Evolutionary conservation across 2,329 filamentous ascomycete species (phyloP), one percentile per base, ranked within the genome.

Genomic region (Monilinia vaccinii-corymbosi): DNA sequence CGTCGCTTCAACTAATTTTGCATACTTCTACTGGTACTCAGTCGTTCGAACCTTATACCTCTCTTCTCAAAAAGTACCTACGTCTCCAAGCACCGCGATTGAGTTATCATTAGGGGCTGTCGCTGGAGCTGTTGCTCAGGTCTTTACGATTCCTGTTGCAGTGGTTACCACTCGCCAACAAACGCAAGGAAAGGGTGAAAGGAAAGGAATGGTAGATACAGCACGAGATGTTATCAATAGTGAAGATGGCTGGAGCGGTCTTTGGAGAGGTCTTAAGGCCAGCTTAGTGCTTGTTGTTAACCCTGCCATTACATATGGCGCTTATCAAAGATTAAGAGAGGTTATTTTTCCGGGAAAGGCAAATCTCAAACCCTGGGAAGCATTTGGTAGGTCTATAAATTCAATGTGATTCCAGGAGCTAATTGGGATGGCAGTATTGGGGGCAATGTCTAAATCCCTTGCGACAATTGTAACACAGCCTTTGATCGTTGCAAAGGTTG

Each of bases 21-120:
- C 94, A 69, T 99, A 99, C 77, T 99, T 99, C 74, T 99, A 99
- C 78, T 97, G 93, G 92, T 97, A 97, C 74, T 93, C 91, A 6
- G 77, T 94, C 32, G 90, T 97, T 36, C 85, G 94, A 64, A 84
- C 84, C 18, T 75, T 96, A 23, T 97, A 97, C 73, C 75, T 89
- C 66, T 79, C 79, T 38, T 80, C 79, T 28, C 76, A 76, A 66
- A 82, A 81, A 66, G 77, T 82, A 45, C 73, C 80, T 63, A 82
- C 81, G 66, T 71, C 86, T 31, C 90, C 91, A 2, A 86, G 89
- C 23, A 97, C 92, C 0, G 82, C 88, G 5, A 80, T 87, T 48
- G 94, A 99, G 75, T 80, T 99, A 60, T 81, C 85, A 1, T 79
- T 99, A 13, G 94, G 94, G 49, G 94, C 94, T 13, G 76, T 91